Evolutionary conservation across 768 basidiomycete genomes (phyloP).

Genomic region (Agaricus subrufescens): DNA sequence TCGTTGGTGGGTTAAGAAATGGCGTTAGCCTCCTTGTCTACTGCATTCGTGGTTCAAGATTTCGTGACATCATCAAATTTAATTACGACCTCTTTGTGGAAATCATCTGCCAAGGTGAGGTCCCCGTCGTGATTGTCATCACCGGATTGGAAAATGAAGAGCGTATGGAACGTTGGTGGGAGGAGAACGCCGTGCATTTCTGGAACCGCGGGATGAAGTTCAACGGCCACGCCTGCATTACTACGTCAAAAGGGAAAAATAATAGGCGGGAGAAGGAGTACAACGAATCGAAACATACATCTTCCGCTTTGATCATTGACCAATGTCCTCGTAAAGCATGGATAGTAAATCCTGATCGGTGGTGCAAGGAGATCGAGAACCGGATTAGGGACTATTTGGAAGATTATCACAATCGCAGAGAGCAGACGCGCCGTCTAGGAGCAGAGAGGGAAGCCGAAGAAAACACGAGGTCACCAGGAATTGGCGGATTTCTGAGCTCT

Average conservation of each 20-base stretch:
- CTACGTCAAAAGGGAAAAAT: constrained; percentile 25
- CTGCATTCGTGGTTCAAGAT: constrained; percentile 14
- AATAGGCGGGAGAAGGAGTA: constrained; percentile 15
- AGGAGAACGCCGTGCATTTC: constrained; percentile 8
- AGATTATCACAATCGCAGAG: neutral
- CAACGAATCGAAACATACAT: constrained; percentile 8
- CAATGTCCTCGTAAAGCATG: neutral
- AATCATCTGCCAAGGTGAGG: constrained; percentile 2
- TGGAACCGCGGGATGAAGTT: neutral
- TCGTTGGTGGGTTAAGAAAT: constrained; percentile 28
- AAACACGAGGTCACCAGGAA: too few species aligned
- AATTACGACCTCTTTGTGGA: constrained; percentile 11
- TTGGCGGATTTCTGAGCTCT: too few species aligned
- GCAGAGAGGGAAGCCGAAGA: too few species aligned
- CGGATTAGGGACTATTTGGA: constrained; percentile 1
- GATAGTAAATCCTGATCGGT: neutral
- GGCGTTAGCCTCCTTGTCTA: constrained; percentile 37
- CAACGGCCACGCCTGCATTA: constrained; percentile 10
- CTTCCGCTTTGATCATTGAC: neutral
- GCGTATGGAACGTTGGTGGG: constrained; percentile 12
- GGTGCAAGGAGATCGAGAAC: neutral
- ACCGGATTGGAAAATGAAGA: constrained; percentile 10
- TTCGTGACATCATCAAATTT: constrained; percentile 9
- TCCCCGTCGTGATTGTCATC: constrained; percentile 9
- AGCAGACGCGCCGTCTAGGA: too few species aligned